Evolutionary conservation across 768 basidiomycete species (phyloP).

Genomic region (Termitomyces sp.): DNA sequence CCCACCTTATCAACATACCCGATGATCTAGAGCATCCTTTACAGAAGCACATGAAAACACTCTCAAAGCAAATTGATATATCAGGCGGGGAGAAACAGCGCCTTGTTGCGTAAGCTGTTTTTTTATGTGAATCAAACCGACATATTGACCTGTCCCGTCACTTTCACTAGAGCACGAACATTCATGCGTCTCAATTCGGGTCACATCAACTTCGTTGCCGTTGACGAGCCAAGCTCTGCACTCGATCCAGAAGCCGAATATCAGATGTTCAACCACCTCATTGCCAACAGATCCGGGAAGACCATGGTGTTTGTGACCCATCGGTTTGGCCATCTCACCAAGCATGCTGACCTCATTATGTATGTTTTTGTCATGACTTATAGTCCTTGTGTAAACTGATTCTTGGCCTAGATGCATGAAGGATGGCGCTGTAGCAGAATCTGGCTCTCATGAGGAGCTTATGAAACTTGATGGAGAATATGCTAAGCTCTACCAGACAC

Average conservation of each 20-base stretch:
- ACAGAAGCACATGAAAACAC: constrained; percentile 8
- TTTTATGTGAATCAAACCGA: background rate
- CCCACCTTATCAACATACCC: constrained; percentile 8
- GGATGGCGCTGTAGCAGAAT: constrained; percentile 26
- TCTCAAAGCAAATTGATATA: constrained; percentile 16
- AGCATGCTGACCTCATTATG: constrained; percentile 32
- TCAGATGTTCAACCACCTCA: constrained; percentile 29
- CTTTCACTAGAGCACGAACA: constrained; percentile 18
- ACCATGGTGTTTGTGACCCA: constrained; percentile 34
- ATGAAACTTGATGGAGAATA: constrained; percentile 27
- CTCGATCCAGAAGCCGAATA: constrained; percentile 41
- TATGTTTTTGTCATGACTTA: constrained; percentile 9
- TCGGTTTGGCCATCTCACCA: constrained; percentile 31
- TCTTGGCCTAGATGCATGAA: constrained; percentile 27
- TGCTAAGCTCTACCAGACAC: constrained; percentile 26
- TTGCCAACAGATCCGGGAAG: constrained; percentile 27
- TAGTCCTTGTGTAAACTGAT: background rate
- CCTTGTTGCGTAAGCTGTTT: constrained; percentile 19
- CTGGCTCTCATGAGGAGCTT: constrained; percentile 28
- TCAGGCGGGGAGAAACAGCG: constrained; percentile 24
- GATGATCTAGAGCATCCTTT: constrained; percentile 16
- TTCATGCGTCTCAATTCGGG: constrained; percentile 25
- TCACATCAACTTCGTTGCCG: constrained; percentile 30
- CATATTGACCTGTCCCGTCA: background rate
- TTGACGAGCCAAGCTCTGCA: constrained; percentile 45